phyloP scores from a whole-genome alignment of 495 filamentous ascomycete species.

The Xylaria flabelliformis region DNA sequence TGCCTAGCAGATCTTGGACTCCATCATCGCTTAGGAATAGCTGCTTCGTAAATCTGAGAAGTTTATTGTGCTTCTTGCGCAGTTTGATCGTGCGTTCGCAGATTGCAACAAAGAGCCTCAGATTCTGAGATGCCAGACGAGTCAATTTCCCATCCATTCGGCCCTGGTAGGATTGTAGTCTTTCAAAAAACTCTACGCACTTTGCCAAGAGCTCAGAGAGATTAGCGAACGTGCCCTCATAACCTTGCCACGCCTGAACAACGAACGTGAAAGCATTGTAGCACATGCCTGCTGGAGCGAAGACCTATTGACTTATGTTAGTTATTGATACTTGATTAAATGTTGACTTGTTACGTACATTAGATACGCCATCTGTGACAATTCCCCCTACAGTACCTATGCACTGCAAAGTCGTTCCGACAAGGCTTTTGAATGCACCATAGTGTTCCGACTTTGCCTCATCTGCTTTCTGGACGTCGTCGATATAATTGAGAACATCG shows the following conservation, averaged over 20 bases:
- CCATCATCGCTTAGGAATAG: slow-evolving; percentile 49
- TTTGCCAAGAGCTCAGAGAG: slow-evolving; percentile 46
- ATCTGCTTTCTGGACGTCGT: slow-evolving; percentile 36
- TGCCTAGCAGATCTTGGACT: slow-evolving; percentile 44
- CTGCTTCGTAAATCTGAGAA: slow-evolving; percentile 44
- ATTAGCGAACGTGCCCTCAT: slow-evolving; percentile 47
- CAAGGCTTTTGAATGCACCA: slow-evolving; percentile 35
- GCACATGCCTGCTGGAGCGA: slow-evolving; percentile 48
- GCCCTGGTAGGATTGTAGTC: slow-evolving; percentile 47
- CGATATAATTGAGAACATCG: slow-evolving; percentile 43
- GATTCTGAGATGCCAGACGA: slow-evolving; percentile 49
- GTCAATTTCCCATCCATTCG: slow-evolving; percentile 46
- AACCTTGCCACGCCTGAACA: slow-evolving; percentile 51
- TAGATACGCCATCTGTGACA: slow-evolving; percentile 42
- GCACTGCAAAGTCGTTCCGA: slow-evolving; percentile 46
- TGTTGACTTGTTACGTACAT: slow-evolving; percentile 32
- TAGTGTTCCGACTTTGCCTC: slow-evolving; percentile 40
- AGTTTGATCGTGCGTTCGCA: slow-evolving; percentile 48
- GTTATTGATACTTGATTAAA: neutral
- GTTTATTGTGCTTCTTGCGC: slow-evolving; percentile 41
- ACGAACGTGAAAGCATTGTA: slow-evolving; percentile 49
- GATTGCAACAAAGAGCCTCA: slow-evolving; percentile 50
- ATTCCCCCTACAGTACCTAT: slow-evolving; percentile 47
- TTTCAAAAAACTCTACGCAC: slow-evolving; percentile 46
- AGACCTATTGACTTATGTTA: slow-evolving; percentile 40